Evolutionary conservation across 164 flowering plant genomes (phyloP).

Genomic region (Taxillus chinensis): DNA sequence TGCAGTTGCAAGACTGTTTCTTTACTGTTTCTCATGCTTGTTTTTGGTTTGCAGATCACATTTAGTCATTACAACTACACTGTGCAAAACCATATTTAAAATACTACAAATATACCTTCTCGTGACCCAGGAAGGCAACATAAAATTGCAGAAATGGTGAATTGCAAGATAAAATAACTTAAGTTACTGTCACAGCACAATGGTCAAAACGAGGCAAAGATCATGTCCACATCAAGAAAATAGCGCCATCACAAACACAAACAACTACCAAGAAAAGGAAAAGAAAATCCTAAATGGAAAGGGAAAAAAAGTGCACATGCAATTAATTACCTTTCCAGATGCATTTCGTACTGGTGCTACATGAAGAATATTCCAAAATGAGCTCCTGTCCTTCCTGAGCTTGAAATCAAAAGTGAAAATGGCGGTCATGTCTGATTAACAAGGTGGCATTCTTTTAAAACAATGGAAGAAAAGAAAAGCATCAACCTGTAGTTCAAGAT

Average conservation of each 20-base stretch:
- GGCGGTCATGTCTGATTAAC: not conserved
- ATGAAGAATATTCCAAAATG: slow-evolving; percentile 90
- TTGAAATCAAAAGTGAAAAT: not conserved
- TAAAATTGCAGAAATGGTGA: too few species aligned
- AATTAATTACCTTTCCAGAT: slow-evolving; percentile 65
- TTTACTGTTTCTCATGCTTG: too few species aligned
- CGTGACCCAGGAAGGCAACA: too few species aligned
- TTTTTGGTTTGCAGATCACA: too few species aligned
- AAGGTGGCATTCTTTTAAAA: not conserved
- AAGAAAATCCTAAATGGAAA: not conserved
- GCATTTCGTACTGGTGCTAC: slow-evolving; percentile 86
- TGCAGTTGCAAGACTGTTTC: too few species aligned
- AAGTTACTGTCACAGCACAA: too few species aligned
- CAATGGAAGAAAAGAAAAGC: slow-evolving; percentile 10
- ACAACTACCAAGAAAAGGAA: not conserved
- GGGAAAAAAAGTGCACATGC: not conserved
- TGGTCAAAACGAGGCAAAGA: not conserved
- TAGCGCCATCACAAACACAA: not conserved
- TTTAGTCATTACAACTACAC: too few species aligned
- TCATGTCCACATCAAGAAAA: not conserved
- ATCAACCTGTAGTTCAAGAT: slow-evolving; percentile 83
- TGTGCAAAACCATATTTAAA: too few species aligned
- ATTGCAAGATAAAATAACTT: too few species aligned
- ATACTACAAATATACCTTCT: too few species aligned
- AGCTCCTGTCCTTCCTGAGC: slow-evolving; percentile 67